phyloP scores from a whole-genome alignment of 768 basidiomycete genomes.

The Rhizopogon rudus region DNA sequence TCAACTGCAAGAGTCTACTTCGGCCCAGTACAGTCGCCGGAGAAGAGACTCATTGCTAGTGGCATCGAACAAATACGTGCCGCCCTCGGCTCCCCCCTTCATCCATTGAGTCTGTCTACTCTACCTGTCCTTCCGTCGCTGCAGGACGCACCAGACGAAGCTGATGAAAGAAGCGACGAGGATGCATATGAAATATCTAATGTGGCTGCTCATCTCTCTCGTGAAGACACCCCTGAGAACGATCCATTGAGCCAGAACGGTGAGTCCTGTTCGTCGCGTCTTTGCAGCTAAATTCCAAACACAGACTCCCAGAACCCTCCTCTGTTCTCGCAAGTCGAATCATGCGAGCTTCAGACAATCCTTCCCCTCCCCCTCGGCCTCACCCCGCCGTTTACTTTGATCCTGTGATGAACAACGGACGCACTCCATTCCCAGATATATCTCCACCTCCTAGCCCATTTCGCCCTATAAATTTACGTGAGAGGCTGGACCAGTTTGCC shows the following conservation, averaged over 20 bases:
- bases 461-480: slow-evolving; percentile 26
- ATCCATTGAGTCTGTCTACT: slow-evolving; percentile 48
- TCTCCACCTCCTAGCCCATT: slow-evolving; percentile 26
- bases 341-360: slow-evolving; percentile 68
- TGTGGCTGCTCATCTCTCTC: slow-evolving; percentile 23
- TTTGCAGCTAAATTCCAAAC: slow-evolving; percentile 7
- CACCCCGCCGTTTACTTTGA: slow-evolving; percentile 10
- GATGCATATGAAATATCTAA: slow-evolving; percentile 26
- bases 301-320: slow-evolving; percentile 49
- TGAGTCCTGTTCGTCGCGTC: slow-evolving; percentile 13
- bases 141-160: slow-evolving; percentile 12
- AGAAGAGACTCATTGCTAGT: slow-evolving; percentile 37
- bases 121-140: slow-evolving; percentile 20
- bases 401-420: slow-evolving; percentile 12
- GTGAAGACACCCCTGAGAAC: slow-evolving; percentile 46
- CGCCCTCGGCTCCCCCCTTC: slow-evolving; percentile 29
- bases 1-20: slow-evolving; percentile 43
- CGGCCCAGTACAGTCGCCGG: slow-evolving; percentile 49
- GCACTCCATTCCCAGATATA: slow-evolving; percentile 9
- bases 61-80: slow-evolving; percentile 25
- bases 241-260: slow-evolving; percentile 42
- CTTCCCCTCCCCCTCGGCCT: slow-evolving; percentile 56
- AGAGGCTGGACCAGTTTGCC: slow-evolving; percentile 18
- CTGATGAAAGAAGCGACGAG: slow-evolving; percentile 23
- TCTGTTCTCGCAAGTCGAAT: slow-evolving; percentile 63